Percentiles rank a stretch among this genome's conserved stretches.
Evolutionary conservation across 2,329 filamentous ascomycete genomes (phyloP).

Genomic region (Botrytis deweyae): DNA sequence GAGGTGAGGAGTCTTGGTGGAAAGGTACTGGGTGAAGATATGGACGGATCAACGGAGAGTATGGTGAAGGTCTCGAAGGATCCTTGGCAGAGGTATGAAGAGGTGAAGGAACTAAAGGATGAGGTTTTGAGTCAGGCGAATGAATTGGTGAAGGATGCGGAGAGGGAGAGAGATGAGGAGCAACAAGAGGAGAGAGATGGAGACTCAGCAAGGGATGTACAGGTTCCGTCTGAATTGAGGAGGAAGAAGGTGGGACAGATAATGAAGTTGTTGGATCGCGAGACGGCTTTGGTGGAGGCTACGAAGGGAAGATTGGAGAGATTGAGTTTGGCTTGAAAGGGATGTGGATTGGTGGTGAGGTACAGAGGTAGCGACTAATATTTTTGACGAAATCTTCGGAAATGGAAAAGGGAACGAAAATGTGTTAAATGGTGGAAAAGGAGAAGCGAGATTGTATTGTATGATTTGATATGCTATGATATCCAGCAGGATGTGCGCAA

Average conservation of each 20-base stretch:
- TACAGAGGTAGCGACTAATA: background rate
- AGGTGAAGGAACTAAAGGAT: conserved; percentile 44
- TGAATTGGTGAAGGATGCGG: conserved; percentile 22
- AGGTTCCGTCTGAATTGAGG: conserved; percentile 59
- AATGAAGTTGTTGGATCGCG: conserved; percentile 61
- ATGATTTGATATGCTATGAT: background rate
- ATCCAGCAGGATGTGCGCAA: background rate
- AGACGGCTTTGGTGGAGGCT: conserved; percentile 67
- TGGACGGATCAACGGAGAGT: background rate
- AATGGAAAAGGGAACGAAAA: too few relatives aligned
- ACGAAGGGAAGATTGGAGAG: conserved; percentile 62
- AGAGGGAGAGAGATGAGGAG: background rate
- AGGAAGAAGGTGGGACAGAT: conserved; percentile 64
- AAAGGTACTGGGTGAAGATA: conserved; percentile 37
- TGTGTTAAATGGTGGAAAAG: background rate
- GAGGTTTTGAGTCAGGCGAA: conserved; percentile 41
- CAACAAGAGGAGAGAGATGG: conserved; percentile 18
- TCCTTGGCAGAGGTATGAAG: conserved; percentile 56
- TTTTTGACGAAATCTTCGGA: background rate
- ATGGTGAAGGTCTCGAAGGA: conserved; percentile 43
- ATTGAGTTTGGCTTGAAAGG: conserved; percentile 41
- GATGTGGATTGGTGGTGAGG: background rate
- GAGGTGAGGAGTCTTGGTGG: conserved; percentile 50
- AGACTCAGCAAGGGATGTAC: conserved; percentile 32
- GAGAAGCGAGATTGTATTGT: background rate